These are phyloP conservation scores for Taphrina sp. DNA, from an alignment of 1,139 yeast genomes.

Conservation along the genomic window DNA sequence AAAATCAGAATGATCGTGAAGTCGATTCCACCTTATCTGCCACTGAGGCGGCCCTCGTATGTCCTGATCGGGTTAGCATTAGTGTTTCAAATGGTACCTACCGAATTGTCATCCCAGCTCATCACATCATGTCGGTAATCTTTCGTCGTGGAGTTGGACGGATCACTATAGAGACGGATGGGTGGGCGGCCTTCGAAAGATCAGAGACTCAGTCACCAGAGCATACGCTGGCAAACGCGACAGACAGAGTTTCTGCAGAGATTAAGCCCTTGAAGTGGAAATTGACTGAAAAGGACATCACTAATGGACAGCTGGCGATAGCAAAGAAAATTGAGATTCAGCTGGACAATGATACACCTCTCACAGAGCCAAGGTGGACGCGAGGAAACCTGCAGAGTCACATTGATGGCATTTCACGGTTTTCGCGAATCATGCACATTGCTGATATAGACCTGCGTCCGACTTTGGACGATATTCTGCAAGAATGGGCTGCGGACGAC, in stretches of 20 bases:
- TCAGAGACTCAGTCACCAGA: not conserved
- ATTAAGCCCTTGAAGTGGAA: not conserved
- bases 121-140: slow-evolving; percentile 38
- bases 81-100: slow-evolving; percentile 39
- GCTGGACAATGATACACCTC: slow-evolving; percentile 38
- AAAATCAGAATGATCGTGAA: slow-evolving; percentile 17
- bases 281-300: slow-evolving; percentile 38
- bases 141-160: slow-evolving; percentile 39
- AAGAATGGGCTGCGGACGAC: slow-evolving; percentile 22
- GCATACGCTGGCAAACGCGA: too few species aligned
- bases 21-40: slow-evolving; percentile 35
- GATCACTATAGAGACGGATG: slow-evolving; percentile 37
- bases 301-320: slow-evolving; percentile 37
- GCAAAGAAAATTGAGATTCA: slow-evolving; percentile 38
- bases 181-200: slow-evolving; percentile 40
- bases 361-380: slow-evolving; percentile 41
- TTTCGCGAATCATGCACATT: slow-evolving; percentile 33
- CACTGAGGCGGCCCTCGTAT: slow-evolving; percentile 38
- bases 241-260: not conserved
- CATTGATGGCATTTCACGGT: slow-evolving; percentile 39
- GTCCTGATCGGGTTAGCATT: slow-evolving; percentile 40
- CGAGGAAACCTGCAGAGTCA: slow-evolving; percentile 40
- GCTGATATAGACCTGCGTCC: slow-evolving; percentile 24
- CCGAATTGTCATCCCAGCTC: slow-evolving; percentile 41
- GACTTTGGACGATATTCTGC: slow-evolving; percentile 11